phyloP scores from a whole-genome alignment of 768 basidiomycete genomes.

The Trametopsis cervina region DNA sequence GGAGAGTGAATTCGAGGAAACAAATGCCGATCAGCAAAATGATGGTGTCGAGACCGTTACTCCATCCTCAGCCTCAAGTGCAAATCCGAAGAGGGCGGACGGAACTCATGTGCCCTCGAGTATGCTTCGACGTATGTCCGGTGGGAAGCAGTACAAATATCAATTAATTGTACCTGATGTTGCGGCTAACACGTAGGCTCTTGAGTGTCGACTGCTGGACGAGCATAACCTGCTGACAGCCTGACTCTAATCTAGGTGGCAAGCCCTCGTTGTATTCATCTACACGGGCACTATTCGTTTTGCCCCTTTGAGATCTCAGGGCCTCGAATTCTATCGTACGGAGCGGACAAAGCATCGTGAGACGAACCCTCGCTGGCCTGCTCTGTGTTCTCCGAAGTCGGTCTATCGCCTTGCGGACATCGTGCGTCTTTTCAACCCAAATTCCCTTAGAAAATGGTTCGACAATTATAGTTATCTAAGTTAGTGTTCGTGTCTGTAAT shows the following conservation, averaged over 20 bases:
- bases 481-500: not conserved
- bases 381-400: slow-evolving; percentile 7
- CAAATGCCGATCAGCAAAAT: too few relatives aligned
- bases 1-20: too few relatives aligned
- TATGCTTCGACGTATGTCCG: too few relatives aligned
- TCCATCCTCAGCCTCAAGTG: too few relatives aligned
- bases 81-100: too few relatives aligned
- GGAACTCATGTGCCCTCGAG: too few relatives aligned
- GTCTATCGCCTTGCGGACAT: slow-evolving; percentile 9
- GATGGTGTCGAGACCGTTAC: too few relatives aligned
- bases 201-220: too few relatives aligned
- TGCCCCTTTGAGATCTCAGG: slow-evolving; percentile 6
- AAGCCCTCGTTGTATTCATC: slow-evolving; percentile 3
- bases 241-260: slow-evolving; percentile 6
- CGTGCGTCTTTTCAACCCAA: not conserved
- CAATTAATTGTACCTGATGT: not conserved
- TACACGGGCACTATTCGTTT: slow-evolving; percentile 4
- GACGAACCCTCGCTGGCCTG: not conserved
- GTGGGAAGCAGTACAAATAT: not conserved
- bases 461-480: too few relatives aligned
- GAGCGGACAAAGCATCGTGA: not conserved
- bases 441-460: too few relatives aligned
- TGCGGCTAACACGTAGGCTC: slow-evolving; percentile 7
- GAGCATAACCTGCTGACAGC: too few relatives aligned
- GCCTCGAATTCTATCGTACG: not conserved